A percentile compares a stretch with the other conserved stretches of the same genome.
These are phyloP conservation scores for Cutaneotrichosporon sp. DNA, from an alignment of 1,284 basidiomycete genomes.

Conservation along the genomic window DNA sequence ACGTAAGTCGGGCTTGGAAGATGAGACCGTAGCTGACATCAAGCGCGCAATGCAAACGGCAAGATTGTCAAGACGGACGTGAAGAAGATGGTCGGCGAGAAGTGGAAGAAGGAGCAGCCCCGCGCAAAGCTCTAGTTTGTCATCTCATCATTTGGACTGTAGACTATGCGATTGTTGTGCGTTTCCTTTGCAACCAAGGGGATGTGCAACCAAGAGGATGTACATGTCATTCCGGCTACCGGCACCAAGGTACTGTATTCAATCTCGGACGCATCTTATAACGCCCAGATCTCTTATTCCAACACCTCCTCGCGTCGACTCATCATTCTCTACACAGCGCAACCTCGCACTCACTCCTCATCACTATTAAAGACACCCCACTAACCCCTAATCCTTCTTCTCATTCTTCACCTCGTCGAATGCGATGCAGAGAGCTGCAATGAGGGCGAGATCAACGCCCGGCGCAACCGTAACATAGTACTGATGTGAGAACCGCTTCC, in stretches of 20 bases:
- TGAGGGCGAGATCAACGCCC: slow-evolving; percentile 54
- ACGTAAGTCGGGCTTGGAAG: slow-evolving; percentile 19
- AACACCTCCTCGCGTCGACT: too few species aligned
- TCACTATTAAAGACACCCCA: not conserved
- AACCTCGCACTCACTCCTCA: too few species aligned
- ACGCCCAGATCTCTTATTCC: too few species aligned
- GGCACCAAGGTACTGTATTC: too few species aligned
- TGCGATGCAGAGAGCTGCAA: slow-evolving; percentile 54
- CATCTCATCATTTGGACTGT: not conserved
- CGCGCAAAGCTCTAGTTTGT: slow-evolving; percentile 16
- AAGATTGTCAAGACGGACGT: slow-evolving; percentile 21
- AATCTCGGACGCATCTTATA: too few species aligned
- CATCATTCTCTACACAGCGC: too few species aligned
- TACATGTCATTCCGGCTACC: too few species aligned
- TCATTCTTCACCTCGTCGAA: slow-evolving; percentile 53
- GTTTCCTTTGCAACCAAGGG: not conserved
- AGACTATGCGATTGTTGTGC: slow-evolving; percentile 3
- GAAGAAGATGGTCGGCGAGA: slow-evolving; percentile 25
- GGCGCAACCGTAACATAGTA: slow-evolving; percentile 53
- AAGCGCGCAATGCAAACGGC: slow-evolving; percentile 22
- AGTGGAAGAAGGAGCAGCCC: slow-evolving; percentile 28
- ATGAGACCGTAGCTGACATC: slow-evolving; percentile 1
- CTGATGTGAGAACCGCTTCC: slow-evolving; percentile 20
- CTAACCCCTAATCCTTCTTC: slow-evolving; percentile 13
- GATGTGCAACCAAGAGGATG: too few species aligned